A percentile compares a stretch with the other conserved stretches of the same genome.
phyloP scores from a whole-genome alignment of 805 yeast species.

The Metschnikowia drakensbergensis region DNA sequence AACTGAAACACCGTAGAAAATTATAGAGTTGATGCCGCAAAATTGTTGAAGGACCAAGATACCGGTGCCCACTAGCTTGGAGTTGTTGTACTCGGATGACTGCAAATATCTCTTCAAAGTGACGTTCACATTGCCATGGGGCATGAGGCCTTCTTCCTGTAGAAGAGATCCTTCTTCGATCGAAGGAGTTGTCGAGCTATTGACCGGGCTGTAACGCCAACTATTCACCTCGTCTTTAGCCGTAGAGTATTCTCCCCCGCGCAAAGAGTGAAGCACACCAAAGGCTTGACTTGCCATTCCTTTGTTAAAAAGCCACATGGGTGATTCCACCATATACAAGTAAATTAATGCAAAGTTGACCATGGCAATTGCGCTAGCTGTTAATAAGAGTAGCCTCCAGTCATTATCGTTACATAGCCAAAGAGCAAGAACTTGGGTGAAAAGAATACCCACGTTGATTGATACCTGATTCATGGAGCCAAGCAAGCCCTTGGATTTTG shows the following conservation, averaged over 20 bases:
- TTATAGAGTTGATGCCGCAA: constrained; percentile 87
- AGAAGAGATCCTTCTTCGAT: constrained; percentile 19
- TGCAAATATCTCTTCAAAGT: constrained; percentile 45
- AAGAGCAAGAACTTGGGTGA: constrained; percentile 74
- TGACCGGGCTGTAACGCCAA: constrained; percentile 23
- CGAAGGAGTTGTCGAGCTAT: neutral
- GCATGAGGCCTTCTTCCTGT: constrained; percentile 16
- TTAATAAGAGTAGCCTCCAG: constrained; percentile 73
- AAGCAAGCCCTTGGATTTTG: constrained; percentile 61
- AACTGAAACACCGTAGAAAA: constrained; percentile 89
- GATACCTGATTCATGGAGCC: constrained; percentile 90
- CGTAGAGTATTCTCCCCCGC: constrained; percentile 37
- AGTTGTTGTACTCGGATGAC: constrained; percentile 48
- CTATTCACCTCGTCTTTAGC: constrained; percentile 36
- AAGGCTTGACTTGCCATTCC: constrained; percentile 44
- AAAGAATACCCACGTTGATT: constrained; percentile 77
- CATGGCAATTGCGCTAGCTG: constrained; percentile 54
- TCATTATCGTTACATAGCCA: constrained; percentile 56
- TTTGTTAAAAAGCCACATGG: constrained; percentile 68
- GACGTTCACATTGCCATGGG: constrained; percentile 11
- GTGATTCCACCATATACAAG: constrained; percentile 63
- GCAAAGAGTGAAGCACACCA: constrained; percentile 30
- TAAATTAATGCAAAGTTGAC: constrained; percentile 41
- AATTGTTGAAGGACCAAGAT: constrained; percentile 84
- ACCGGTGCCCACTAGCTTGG: constrained; percentile 64